A percentile compares a stretch with the other conserved stretches of the same genome.
phyloP scores from a whole-genome alignment of 306 rosid genomes.

The Corylus americana region DNA sequence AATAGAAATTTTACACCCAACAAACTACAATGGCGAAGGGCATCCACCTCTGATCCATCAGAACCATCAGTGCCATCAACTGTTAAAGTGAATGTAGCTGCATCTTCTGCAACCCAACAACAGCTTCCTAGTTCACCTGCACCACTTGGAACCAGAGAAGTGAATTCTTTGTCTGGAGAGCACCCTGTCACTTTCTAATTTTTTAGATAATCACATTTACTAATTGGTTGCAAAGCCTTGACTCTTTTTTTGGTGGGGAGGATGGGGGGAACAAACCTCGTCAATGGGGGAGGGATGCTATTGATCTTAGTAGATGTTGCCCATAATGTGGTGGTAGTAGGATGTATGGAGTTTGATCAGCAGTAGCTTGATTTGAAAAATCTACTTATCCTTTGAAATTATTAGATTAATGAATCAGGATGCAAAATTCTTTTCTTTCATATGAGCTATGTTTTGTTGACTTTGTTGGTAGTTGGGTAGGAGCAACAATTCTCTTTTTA shows the following conservation, averaged over 20 bases:
- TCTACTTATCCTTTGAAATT: neutral
- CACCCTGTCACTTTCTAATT: neutral
- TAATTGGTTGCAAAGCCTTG: neutral
- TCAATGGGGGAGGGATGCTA: neutral
- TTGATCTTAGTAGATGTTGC: neutral
- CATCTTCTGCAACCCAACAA: neutral
- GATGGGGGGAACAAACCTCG: neutral
- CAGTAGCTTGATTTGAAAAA: neutral
- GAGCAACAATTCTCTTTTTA: neutral
- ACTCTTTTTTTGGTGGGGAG: neutral
- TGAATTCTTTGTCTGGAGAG: neutral
- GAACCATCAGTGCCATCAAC: neutral
- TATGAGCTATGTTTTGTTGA: neutral
- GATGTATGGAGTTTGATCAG: neutral
- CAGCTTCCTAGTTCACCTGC: neutral
- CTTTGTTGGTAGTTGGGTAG: neutral
- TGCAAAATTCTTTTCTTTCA: neutral
- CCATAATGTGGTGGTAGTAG: neutral
- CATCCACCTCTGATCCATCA: neutral
- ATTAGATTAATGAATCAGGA: neutral
- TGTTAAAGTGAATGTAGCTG: neutral
- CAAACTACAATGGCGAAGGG: conserved; percentile 10
- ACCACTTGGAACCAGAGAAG: neutral
- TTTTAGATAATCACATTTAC: neutral
- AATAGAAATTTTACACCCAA: conserved; percentile 1